Evolutionary conservation across 2,329 filamentous ascomycete species (phyloP).

Genomic region (Penicillium corylophilum): DNA sequence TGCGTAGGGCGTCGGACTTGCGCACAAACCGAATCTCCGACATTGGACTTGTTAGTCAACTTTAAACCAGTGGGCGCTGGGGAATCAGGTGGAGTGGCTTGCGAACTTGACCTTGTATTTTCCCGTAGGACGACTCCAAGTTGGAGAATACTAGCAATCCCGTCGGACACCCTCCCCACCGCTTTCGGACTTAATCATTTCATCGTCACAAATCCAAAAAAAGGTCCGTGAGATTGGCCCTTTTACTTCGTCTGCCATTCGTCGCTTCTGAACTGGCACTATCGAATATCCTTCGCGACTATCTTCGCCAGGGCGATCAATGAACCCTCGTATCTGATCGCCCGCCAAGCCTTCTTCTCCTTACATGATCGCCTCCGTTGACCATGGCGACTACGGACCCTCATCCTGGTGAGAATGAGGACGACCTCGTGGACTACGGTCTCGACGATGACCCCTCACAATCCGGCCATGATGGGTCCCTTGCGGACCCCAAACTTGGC

Average conservation of each 20-base stretch:
- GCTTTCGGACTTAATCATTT: conserved; percentile 15
- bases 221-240: conserved; percentile 4
- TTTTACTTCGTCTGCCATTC: conserved; percentile 9
- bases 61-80: not conserved
- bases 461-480: conserved; percentile 24
- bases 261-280: not conserved
- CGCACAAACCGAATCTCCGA: conserved; percentile 11
- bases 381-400: conserved; percentile 30
- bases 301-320: conserved; percentile 18
- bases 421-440: conserved; percentile 22
- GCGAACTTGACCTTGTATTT: not conserved
- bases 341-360: conserved; percentile 20
- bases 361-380: conserved; percentile 24
- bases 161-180: conserved; percentile 3
- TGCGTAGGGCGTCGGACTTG: conserved; percentile 4
- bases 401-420: conserved; percentile 31
- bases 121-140: not conserved
- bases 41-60: not conserved
- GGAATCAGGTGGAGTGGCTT: not conserved
- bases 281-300: conserved; percentile 9
- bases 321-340: conserved; percentile 12
- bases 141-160: not conserved
- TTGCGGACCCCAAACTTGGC: conserved; percentile 26
- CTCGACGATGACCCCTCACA: conserved; percentile 20
- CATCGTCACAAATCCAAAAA: conserved; percentile 10